phyloP scores from a whole-genome alignment of 495 filamentous ascomycete genomes.

The Pyronema domesticum region DNA sequence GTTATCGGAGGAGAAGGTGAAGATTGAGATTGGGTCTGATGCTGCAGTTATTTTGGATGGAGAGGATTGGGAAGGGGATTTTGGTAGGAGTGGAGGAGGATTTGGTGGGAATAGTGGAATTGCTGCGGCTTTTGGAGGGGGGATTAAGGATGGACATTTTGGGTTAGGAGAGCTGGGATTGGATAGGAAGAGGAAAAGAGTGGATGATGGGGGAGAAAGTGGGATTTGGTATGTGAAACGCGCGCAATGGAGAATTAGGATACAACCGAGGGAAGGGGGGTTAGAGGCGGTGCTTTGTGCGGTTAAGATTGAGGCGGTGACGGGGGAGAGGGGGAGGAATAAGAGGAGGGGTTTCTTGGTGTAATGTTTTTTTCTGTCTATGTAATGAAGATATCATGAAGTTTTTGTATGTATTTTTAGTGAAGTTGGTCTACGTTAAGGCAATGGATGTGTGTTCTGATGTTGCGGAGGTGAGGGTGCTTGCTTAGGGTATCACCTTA shows the following conservation, averaged over 20 bases:
- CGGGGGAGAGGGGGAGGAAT: slow-evolving; percentile 51
- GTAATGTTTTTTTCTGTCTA: slow-evolving; percentile 12
- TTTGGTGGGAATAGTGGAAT: slow-evolving; percentile 11
- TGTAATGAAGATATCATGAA: no score
- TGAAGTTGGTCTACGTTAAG: no score
- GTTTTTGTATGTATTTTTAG: no score
- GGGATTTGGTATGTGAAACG: slow-evolving; percentile 54
- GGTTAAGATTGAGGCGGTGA: slow-evolving; percentile 66
- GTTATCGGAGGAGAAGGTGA: slow-evolving; percentile 51
- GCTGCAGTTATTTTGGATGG: slow-evolving; percentile 58
- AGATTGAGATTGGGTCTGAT: slow-evolving; percentile 47
- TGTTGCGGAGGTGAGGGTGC: no score
- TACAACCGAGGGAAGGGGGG: slow-evolving; percentile 34
- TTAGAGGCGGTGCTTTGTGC: slow-evolving; percentile 52
- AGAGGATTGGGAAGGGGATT: neutral
- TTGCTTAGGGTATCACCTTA: no score
- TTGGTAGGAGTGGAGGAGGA: slow-evolving; percentile 7
- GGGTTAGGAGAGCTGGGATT: no score
- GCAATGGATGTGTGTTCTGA: no score
- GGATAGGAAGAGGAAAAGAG: no score
- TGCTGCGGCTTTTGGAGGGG: slow-evolving; percentile 1
- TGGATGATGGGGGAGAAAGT: slow-evolving; percentile 18
- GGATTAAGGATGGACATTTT: neutral
- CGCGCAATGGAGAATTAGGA: slow-evolving; percentile 65
- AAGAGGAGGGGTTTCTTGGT: slow-evolving; percentile 45